Conservation (phyloP, 495 filamentous ascomycete species). For the Lasiosphaeria ovina region DNA sequence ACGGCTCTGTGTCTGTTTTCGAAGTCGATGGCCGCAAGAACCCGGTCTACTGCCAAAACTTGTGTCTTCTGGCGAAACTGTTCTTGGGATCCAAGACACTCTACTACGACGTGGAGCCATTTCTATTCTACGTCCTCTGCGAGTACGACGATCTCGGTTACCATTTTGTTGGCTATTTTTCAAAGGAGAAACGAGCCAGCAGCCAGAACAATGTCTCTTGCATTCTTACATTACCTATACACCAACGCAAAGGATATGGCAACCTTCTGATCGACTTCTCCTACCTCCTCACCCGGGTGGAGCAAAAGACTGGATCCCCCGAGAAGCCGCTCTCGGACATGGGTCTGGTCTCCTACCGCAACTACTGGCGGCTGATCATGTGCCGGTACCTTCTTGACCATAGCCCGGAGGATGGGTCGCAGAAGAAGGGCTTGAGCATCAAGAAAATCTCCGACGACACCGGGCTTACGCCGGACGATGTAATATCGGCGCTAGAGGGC, state of each 20-base stretch:
- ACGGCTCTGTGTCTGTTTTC: constrained; percentile 89
- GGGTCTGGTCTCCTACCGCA: constrained; percentile 93
- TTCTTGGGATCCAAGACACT: constrained; percentile 97
- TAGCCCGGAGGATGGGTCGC: constrained; percentile 38
- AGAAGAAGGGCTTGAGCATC: constrained; percentile 68
- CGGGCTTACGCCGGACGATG: constrained; percentile 94
- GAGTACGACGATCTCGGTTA: constrained; percentile 91
- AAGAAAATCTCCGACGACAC: constrained; percentile 83
- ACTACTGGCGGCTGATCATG: constrained; percentile 89
- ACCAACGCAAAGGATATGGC: constrained; percentile 95
- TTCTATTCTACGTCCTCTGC: constrained; percentile 97
- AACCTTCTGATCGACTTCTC: constrained; percentile 97
- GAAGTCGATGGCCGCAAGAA: constrained; percentile 97
- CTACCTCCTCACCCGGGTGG: constrained; percentile 88
- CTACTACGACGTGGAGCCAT: constrained; percentile 98
- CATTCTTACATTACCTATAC: constrained; percentile 91
- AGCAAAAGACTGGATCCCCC: constrained; percentile 91
- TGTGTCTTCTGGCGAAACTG: constrained; percentile 92
- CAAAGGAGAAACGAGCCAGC: constrained; percentile 96
- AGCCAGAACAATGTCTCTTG: constrained; percentile 96
- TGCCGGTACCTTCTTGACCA: constrained; percentile 67
- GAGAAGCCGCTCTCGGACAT: constrained; percentile 98
- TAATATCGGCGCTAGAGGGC: constrained; percentile 87
- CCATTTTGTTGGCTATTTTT: constrained; percentile 98
- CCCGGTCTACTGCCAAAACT: constrained; percentile 94